Conservation (phyloP, 169 alveolate genomes). For the Plasmodium reichenowi region DNA sequence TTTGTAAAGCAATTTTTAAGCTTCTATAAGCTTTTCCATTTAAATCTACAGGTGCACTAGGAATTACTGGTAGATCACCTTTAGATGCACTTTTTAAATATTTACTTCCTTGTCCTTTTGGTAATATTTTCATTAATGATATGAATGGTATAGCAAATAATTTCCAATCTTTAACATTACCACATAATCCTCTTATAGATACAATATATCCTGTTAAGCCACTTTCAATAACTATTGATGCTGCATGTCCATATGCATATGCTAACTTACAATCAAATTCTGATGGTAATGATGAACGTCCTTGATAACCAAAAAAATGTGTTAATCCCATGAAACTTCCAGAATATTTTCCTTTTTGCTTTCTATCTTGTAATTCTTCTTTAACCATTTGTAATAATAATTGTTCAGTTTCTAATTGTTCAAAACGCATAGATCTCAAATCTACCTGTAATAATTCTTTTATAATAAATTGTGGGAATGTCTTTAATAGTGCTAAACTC, state of each 20-base stretch:
- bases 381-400: slow-evolving; percentile 94
- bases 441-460: slow-evolving; percentile 91
- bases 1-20: slow-evolving; percentile 87
- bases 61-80: slow-evolving; percentile 92
- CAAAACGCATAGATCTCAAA: slow-evolving; percentile 82
- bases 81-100: slow-evolving; percentile 76
- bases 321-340: slow-evolving; percentile 96
- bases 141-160: slow-evolving; percentile 95
- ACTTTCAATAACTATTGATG: slow-evolving; percentile 93
- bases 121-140: slow-evolving; percentile 89
- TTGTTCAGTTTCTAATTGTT: slow-evolving; percentile 94
- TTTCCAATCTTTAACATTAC: slow-evolving; percentile 94
- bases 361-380: slow-evolving; percentile 93
- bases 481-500: slow-evolving; percentile 93
- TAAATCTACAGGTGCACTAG: slow-evolving; percentile 93
- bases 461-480: slow-evolving; percentile 95
- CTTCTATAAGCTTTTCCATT: slow-evolving; percentile 89
- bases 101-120: slow-evolving; percentile 77
- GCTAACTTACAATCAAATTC: slow-evolving; percentile 96
- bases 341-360: slow-evolving; percentile 90
- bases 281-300: slow-evolving; percentile 98
- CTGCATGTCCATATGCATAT: slow-evolving; percentile 95
- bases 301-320: slow-evolving; percentile 98
- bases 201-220: slow-evolving; percentile 95
- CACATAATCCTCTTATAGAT: slow-evolving; percentile 94